Conservation (phyloP, 345 rosid species). For the Pugionium dolabratum region DNA sequence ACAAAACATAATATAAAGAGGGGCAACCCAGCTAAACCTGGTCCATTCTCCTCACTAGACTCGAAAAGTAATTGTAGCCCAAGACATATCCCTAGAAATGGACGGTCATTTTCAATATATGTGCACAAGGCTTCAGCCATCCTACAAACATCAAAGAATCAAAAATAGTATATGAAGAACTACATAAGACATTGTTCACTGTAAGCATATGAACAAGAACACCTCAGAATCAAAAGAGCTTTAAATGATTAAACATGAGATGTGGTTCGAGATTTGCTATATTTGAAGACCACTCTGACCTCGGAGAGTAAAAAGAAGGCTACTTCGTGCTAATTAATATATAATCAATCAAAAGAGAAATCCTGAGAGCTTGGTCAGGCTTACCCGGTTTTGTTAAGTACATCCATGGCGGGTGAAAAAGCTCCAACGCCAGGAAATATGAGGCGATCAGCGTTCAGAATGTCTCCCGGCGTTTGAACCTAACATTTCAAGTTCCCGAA, state of each 20-base stretch:
- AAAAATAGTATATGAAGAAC: neutral
- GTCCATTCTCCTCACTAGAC: slow-evolving; percentile 91
- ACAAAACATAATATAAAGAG: neutral
- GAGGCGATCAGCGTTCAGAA: slow-evolving; percentile 70
- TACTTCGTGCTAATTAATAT: neutral
- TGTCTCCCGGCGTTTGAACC: slow-evolving; percentile 83
- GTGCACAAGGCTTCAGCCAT: slow-evolving; percentile 81
- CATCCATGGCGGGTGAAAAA: slow-evolving; percentile 92
- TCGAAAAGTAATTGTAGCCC: slow-evolving; percentile 93
- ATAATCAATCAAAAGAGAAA: neutral
- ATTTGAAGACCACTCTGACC: neutral
- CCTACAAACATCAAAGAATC: slow-evolving; percentile 48
- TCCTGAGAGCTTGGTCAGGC: neutral
- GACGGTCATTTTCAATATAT: slow-evolving; percentile 83
- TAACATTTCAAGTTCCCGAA: slow-evolving; percentile 17
- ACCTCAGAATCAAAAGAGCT: neutral
- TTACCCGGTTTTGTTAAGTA: slow-evolving; percentile 75
- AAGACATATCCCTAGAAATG: slow-evolving; percentile 95
- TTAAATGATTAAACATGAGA: neutral
- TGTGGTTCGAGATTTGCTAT: neutral
- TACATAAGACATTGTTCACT: neutral
- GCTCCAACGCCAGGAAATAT: slow-evolving; percentile 96
- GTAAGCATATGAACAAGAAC: neutral
- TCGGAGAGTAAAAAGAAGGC: neutral
- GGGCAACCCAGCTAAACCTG: slow-evolving; percentile 46